Evolutionary conservation across 306 rosid genomes (phyloP).

Genomic region (Hippophae rhamnoides): DNA sequence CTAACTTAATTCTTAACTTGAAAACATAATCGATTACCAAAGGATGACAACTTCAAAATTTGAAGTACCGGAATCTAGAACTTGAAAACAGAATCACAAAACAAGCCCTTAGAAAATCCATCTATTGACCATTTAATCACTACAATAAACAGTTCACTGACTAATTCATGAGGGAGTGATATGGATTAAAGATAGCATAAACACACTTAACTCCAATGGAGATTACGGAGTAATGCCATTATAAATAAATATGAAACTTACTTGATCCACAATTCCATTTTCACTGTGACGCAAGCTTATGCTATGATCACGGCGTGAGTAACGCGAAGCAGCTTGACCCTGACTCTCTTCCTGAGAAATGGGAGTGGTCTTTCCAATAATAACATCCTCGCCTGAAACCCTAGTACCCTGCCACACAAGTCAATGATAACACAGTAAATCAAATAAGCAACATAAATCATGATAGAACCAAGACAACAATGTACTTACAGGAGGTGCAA

Average conservation of each 20-base stretch:
- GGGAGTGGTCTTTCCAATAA: slow-evolving; percentile 94
- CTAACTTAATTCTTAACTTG: too few relatives aligned
- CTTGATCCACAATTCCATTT: slow-evolving; percentile 98
- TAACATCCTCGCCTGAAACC: slow-evolving; percentile 98
- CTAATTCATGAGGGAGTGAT: too few relatives aligned
- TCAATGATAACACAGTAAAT: background rate
- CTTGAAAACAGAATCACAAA: too few relatives aligned
- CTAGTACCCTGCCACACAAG: slow-evolving; percentile 65
- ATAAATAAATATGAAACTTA: slow-evolving; percentile 20
- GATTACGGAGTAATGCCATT: background rate
- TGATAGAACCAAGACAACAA: background rate
- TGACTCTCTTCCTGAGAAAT: slow-evolving; percentile 81
- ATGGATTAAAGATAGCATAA: too few relatives aligned
- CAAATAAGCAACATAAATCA: slow-evolving; percentile 1
- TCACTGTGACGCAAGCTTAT: slow-evolving; percentile 97
- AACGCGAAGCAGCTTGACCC: slow-evolving; percentile 70
- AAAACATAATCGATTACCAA: too few relatives aligned
- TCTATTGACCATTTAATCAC: too few relatives aligned
- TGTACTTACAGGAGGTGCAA: slow-evolving; percentile 90
- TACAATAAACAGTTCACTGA: too few relatives aligned
- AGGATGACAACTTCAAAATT: too few relatives aligned
- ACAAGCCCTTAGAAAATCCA: too few relatives aligned
- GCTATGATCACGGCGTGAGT: slow-evolving; percentile 93
- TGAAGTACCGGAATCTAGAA: too few relatives aligned
- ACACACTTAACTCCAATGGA: background rate